phyloP scores from a whole-genome alignment of 331 rosid genomes.

The Acacia concinna region DNA sequence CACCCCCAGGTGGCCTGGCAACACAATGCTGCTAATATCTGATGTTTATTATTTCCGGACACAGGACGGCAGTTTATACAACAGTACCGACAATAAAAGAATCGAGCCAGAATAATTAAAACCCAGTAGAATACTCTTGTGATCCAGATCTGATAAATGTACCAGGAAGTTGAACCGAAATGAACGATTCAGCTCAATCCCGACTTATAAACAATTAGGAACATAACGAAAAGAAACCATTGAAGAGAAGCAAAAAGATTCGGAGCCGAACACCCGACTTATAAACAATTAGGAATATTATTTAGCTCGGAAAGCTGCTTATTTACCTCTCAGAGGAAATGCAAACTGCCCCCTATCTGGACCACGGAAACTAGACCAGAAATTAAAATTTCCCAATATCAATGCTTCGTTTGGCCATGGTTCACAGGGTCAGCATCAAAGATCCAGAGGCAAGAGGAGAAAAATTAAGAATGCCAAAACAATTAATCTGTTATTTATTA shows the following conservation, averaged over 20 bases:
- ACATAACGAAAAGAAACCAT: background rate
- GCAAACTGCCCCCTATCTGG: background rate
- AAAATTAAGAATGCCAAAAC: background rate
- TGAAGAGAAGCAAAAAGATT: background rate
- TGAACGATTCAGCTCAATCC: slow-evolving; percentile 12
- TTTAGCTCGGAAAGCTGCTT: background rate
- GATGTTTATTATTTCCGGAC: background rate
- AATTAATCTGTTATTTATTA: background rate
- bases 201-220: too few relatives aligned
- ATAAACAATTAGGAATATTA: background rate
- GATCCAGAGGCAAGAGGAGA: background rate
- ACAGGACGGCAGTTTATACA: background rate
- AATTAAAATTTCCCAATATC: background rate
- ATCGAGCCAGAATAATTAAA: background rate
- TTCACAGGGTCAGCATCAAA: slow-evolving; percentile 4
- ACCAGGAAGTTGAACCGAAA: background rate
- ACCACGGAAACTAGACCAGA: background rate
- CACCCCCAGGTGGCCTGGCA: background rate
- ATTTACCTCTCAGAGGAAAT: background rate
- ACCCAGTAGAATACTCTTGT: background rate
- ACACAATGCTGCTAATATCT: background rate
- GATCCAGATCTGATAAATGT: slow-evolving; percentile 20
- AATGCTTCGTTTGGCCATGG: background rate
- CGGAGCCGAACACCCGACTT: background rate
- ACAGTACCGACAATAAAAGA: background rate